Evolutionary conservation across 169 alveolate species (phyloP).

Genomic region (Plasmodium knowlesi): DNA sequence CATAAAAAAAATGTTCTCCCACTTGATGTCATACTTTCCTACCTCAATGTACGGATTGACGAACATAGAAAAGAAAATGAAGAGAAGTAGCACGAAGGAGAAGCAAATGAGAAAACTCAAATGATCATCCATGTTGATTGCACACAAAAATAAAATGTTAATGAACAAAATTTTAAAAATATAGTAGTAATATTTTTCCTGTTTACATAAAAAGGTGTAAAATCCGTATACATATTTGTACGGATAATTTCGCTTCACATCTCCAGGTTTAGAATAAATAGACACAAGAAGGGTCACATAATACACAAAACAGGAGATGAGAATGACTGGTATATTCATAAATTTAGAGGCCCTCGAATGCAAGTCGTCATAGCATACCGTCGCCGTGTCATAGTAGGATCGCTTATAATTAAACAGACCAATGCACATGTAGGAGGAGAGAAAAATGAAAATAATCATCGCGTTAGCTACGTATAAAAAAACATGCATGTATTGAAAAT

Average conservation of each 20-base stretch:
- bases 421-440: conserved; percentile 68
- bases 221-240: conserved; percentile 62
- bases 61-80: conserved; percentile 42
- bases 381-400: conserved; percentile 56
- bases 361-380: conserved; percentile 22
- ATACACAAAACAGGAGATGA: conserved; percentile 8
- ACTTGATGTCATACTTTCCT: conserved; percentile 6
- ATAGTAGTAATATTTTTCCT: conserved; percentile 30
- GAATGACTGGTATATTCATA: conserved; percentile 19
- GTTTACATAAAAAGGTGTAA: conserved; percentile 61
- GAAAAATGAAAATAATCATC: conserved; percentile 52
- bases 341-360: conserved; percentile 16
- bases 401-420: conserved; percentile 37
- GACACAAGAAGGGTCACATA: conserved; percentile 28
- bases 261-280: neutral
- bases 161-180: conserved; percentile 30
- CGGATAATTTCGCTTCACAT: conserved; percentile 1
- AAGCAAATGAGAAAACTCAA: conserved; percentile 37
- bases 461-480: conserved; percentile 28
- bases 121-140: conserved; percentile 21
- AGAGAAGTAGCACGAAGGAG: conserved; percentile 46
- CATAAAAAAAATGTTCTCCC: conserved; percentile 56
- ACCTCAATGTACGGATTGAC: conserved; percentile 38
- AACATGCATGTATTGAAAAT: conserved; percentile 45
- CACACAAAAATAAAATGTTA: conserved; percentile 54